A percentile compares a stretch with the other conserved stretches of the same genome.
These are phyloP conservation scores for Chloranthus sessilifolius DNA, from an alignment of 164 flowering plant genomes.

Conservation along the genomic window DNA sequence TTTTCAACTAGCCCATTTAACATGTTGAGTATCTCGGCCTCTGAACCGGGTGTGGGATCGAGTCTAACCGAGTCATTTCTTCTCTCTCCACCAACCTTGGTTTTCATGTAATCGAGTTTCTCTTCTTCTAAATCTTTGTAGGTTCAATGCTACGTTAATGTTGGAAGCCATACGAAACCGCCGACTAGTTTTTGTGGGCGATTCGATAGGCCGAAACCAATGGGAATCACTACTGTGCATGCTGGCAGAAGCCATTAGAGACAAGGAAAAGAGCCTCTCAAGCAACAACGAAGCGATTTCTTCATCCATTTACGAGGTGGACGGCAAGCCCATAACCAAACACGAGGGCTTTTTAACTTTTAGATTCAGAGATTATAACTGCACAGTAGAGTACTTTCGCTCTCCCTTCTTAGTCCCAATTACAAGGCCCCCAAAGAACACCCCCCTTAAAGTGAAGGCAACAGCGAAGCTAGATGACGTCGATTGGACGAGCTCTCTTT, in stretches of 20 bases:
- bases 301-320: slow-evolving; percentile 68
- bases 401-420: slow-evolving; percentile 68
- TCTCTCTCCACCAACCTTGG: too few species aligned
- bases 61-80: too few species aligned
- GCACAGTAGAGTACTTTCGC: slow-evolving; percentile 74
- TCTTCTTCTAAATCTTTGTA: slow-evolving; percentile 16
- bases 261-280: too few species aligned
- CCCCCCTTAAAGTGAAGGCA: slow-evolving; percentile 37
- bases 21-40: too few species aligned
- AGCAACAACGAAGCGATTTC: too few species aligned
- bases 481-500: slow-evolving; percentile 49
- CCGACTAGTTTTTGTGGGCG: slow-evolving; percentile 76
- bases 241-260: slow-evolving; percentile 53
- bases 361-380: slow-evolving; percentile 57
- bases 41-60: too few species aligned
- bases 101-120: too few species aligned
- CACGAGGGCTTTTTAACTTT: slow-evolving; percentile 61
- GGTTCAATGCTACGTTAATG: slow-evolving; percentile 70
- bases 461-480: slow-evolving; percentile 54
- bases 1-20: too few species aligned
- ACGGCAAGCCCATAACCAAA: slow-evolving; percentile 76
- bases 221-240: slow-evolving; percentile 89
- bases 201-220: slow-evolving; percentile 89
- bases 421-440: slow-evolving; percentile 45
- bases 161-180: slow-evolving; percentile 48